These are phyloP conservation scores for Ceriops zippeliana DNA, from an alignment of 345 rosid genomes.

Conservation along the genomic window DNA sequence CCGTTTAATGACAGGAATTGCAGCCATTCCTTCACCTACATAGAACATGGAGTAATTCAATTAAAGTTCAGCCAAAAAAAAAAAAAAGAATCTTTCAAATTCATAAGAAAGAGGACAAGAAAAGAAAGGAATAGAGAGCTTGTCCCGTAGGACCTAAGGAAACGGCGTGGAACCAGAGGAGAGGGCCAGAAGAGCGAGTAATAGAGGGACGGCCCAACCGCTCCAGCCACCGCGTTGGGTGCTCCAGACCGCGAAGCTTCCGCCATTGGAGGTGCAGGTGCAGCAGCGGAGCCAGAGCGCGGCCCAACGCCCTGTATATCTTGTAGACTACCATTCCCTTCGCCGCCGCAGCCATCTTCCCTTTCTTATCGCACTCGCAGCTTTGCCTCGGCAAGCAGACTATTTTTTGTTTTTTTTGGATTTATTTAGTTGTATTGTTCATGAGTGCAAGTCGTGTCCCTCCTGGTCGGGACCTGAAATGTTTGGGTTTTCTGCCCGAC, in stretches of 20 bases:
- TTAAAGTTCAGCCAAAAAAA: not conserved
- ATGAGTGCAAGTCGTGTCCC: too few species aligned
- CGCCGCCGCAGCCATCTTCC: not conserved
- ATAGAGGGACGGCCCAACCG: slow-evolving; percentile 72
- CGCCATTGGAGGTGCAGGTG: slow-evolving; percentile 75
- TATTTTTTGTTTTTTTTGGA: too few species aligned
- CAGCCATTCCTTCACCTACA: slow-evolving; percentile 93
- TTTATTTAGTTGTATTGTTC: too few species aligned
- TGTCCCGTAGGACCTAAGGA: slow-evolving; percentile 49
- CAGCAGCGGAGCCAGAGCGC: slow-evolving; percentile 56
- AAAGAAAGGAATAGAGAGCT: not conserved
- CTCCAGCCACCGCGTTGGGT: slow-evolving; percentile 73
- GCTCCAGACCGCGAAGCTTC: slow-evolving; percentile 62
- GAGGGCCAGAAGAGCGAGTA: slow-evolving; percentile 62
- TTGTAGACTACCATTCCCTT: slow-evolving; percentile 52
- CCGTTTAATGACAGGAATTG: slow-evolving; percentile 68
- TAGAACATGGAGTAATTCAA: not conserved
- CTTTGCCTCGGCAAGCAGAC: not conserved
- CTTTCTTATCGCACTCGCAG: not conserved
- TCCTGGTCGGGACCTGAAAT: too few species aligned
- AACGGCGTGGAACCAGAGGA: slow-evolving; percentile 92
- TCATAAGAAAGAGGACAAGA: not conserved
- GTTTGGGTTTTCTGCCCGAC: too few species aligned
- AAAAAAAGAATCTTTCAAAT: not conserved
- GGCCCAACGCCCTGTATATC: slow-evolving; percentile 62